Percentiles rank a stretch among this genome's conserved stretches.
Evolutionary conservation across 2,329 filamentous ascomycete species (phyloP).

Genomic region (Xylariomycetidae sp.): DNA sequence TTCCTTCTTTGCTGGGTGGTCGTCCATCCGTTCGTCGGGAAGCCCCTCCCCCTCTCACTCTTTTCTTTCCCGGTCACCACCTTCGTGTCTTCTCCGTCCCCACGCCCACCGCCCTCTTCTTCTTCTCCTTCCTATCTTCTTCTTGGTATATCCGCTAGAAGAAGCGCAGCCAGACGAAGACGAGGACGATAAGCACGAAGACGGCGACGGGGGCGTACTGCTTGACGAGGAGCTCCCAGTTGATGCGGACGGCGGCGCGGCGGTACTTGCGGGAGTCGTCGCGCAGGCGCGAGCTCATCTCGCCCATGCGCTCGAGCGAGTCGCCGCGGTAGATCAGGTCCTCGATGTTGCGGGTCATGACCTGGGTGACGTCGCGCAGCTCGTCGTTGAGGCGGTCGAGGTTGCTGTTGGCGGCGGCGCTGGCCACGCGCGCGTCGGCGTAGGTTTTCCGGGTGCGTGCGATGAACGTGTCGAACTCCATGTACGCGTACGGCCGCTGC

Average conservation of each 20-base stretch:
- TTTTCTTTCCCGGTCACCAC: too few species aligned
- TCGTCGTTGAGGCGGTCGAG: constrained; percentile 95
- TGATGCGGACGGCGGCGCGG: constrained; percentile 87
- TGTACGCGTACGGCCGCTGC: constrained; percentile 89
- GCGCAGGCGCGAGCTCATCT: constrained; percentile 77
- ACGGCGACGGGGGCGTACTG: constrained; percentile 91
- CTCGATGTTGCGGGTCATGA: constrained; percentile 99
- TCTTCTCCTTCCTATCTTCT: neutral
- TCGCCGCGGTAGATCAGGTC: constrained; percentile 93
- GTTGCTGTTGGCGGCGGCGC: constrained; percentile 88
- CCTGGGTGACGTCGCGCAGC: constrained; percentile 93
- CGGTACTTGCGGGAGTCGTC: constrained; percentile 95
- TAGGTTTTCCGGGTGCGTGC: constrained; percentile 88
- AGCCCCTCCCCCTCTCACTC: neutral
- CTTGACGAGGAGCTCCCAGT: constrained; percentile 94
- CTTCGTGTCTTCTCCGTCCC: neutral
- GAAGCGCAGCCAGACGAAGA: constrained; percentile 91
- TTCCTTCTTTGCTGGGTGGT: too few species aligned
- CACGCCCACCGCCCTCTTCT: constrained; percentile 1
- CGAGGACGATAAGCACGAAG: constrained; percentile 71
- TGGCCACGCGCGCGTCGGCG: constrained; percentile 81
- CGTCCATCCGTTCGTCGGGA: too few species aligned
- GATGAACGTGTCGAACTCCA: constrained; percentile 98
- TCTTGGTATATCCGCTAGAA: constrained; percentile 47
- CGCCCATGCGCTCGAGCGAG: constrained; percentile 92